A percentile compares a stretch with the other conserved stretches of the same genome.
These are phyloP conservation scores for Lablab purpureus DNA, from an alignment of 306 rosid genomes.

Conservation along the genomic window DNA sequence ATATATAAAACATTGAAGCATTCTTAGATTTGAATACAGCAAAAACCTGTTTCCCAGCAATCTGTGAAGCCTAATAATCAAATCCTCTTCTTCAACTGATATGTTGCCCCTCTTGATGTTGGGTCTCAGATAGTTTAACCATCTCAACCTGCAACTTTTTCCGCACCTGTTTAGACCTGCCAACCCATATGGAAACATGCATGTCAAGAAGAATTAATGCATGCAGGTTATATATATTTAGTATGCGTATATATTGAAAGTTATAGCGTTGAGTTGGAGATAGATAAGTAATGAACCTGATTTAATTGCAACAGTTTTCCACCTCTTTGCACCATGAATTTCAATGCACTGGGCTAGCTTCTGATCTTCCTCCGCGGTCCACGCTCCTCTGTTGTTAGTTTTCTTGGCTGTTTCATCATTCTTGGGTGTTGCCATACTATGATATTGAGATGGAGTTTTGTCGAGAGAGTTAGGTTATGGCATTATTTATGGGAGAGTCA, in stretches of 20 bases:
- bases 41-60: slow-evolving; percentile 62
- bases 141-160: slow-evolving; percentile 74
- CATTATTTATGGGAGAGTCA: slow-evolving; percentile 1
- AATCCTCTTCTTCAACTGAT: slow-evolving; percentile 64
- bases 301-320: slow-evolving; percentile 61
- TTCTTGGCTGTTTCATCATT: slow-evolving; percentile 48
- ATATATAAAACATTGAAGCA: background rate
- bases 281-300: slow-evolving; percentile 47
- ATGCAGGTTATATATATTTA: background rate
- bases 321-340: slow-evolving; percentile 67
- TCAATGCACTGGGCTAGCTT: slow-evolving; percentile 60
- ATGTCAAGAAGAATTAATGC: background rate
- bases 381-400: slow-evolving; percentile 60
- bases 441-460: background rate
- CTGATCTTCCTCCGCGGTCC: slow-evolving; percentile 70
- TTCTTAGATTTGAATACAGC: background rate
- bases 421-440: slow-evolving; percentile 52
- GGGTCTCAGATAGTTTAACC: slow-evolving; percentile 78
- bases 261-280: background rate
- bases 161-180: slow-evolving; percentile 61
- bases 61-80: slow-evolving; percentile 66
- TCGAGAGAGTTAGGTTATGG: background rate
- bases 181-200: background rate
- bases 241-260: background rate
- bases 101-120: slow-evolving; percentile 80